Evolutionary conservation across 2,329 filamentous ascomycete genomes (phyloP).

Genomic region (Keithomyces neogunnii): DNA sequence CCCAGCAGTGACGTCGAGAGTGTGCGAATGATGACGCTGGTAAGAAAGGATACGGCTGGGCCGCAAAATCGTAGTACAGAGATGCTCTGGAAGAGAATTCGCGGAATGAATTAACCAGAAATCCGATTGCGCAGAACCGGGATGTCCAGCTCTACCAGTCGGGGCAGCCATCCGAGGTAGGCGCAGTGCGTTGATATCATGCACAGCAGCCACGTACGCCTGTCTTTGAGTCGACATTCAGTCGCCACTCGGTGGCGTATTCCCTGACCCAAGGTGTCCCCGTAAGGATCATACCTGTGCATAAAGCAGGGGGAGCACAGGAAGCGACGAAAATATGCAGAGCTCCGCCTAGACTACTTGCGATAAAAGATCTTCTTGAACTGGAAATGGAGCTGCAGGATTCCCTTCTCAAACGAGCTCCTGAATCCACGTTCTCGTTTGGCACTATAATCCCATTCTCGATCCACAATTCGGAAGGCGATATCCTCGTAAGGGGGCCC

Average conservation of each 20-base stretch:
- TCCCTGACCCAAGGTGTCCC: neutral
- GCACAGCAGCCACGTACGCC: neutral
- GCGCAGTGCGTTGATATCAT: neutral
- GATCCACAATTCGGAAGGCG: slow-evolving; percentile 94
- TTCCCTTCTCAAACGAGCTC: slow-evolving; percentile 88
- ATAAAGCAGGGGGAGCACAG: too few relatives aligned
- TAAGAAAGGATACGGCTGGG: neutral
- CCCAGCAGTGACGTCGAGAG: neutral
- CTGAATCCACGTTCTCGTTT: slow-evolving; percentile 91
- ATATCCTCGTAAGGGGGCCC: slow-evolving; percentile 95
- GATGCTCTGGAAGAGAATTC: neutral
- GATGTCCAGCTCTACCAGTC: neutral
- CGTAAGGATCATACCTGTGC: too few relatives aligned
- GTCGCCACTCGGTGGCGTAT: neutral
- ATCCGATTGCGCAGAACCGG: neutral
- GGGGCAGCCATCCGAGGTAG: neutral
- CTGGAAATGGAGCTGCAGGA: slow-evolving; percentile 93
- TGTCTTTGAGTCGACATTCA: neutral
- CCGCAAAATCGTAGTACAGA: neutral
- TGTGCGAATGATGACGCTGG: neutral
- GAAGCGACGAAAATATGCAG: neutral
- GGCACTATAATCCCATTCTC: slow-evolving; percentile 97
- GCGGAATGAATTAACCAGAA: neutral
- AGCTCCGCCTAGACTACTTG: slow-evolving; percentile 4
- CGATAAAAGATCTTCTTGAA: slow-evolving; percentile 63